Evolutionary conservation across 2,329 filamentous ascomycete species (phyloP), one percentile per base, ranked within the genome.

Genomic region (Trichoderma gracile): DNA sequence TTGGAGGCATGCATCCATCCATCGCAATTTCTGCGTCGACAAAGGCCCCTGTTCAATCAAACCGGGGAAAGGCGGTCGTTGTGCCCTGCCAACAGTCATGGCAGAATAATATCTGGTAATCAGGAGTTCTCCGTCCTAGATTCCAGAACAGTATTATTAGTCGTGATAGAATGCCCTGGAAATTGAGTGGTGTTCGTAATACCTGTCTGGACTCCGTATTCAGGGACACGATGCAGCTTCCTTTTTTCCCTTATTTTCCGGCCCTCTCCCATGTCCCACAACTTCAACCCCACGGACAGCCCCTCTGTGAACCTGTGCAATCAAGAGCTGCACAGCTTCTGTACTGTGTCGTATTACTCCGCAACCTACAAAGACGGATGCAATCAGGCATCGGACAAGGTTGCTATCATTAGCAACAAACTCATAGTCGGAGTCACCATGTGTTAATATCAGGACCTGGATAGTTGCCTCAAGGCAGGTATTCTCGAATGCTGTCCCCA

Each of bases 21-120:
- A 62, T 62, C 40, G 59, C 49, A 62, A 62, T 62, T 42, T 54
- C 59, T 61, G 47, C 23, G 42, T 52, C 25, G 38, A 33, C 47
- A 45, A 61, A 45, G 3, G 14, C 49, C 59, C 59, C 40, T 23
- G 49, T 62, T 46, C 52, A 38, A n/a, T 38, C 25, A 45, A 46
- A 43, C 54, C 47, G 58, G 58, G 49, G 58, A 61, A 61, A 55
- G 50, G 59, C 21, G 52, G 43, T 21, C 33, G 56, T 42, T 42
- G 60, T 55, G 21, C 43, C 40, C 38, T 50, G 52, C n/a, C 27
- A 17, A 27, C n/a, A 19, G 9, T 33, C 30, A 43, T 14, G n/a
- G 60, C 46, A 38, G 45, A 40, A 52, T 54, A 55, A 14, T 5
- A 4, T 38, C 40, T 27, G 42, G 50, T 46, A 54, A 54, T 40